Evolutionary conservation across 2,329 filamentous ascomycete genomes (phyloP), one percentile per base, ranked within the genome.

Genomic region (Pezicula rhizophila): DNA sequence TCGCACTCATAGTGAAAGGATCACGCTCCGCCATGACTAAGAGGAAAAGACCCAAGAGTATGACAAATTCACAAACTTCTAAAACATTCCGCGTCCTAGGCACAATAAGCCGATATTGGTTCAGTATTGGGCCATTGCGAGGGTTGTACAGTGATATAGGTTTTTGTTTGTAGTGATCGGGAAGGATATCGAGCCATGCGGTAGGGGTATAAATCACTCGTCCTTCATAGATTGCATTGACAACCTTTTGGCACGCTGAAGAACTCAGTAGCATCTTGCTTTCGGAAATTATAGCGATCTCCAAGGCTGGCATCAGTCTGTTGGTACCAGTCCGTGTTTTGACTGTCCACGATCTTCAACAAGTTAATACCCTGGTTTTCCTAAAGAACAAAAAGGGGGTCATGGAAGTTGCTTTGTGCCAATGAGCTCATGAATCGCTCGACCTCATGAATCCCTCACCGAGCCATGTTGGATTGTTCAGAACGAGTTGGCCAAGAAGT

Each of bases 31-130:
- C 71, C 88, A 93, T 92, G 49, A 88, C 84, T 8, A 77, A 68
- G 6, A 89, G 67, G 60, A 90, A 95, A 2, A 93, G 69, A 1
- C 68, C 65, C 11, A 93, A 73, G 1, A 95, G 71, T 8, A 86
- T 68, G 25, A 84, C 60, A 62, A 93, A 95, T 59, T 93, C 87
- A 15, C 78, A 71, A 2, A 85, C 77, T 66, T 95, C 89, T 47
- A 93, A 75, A 25, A 85, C 69, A 60, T 87, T 91, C 48, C 89
- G 75, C 1, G 85, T 92, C 12, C 87, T 76, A 10, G 89, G 89
- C 8, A 95, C 89, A 54, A 90, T 85, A 7, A 95, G 76, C 1
- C 89, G 85, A 61, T 93, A 93, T 63, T 95, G 89, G 60, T 95
- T 92, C 18, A 95, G 74, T 23, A 91, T 63, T 1, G 87, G 86